Percentiles rank a stretch among this genome's conserved stretches.
Conservation (phyloP, 2,329 filamentous ascomycete species). For the Epichloe sp. region DNA sequence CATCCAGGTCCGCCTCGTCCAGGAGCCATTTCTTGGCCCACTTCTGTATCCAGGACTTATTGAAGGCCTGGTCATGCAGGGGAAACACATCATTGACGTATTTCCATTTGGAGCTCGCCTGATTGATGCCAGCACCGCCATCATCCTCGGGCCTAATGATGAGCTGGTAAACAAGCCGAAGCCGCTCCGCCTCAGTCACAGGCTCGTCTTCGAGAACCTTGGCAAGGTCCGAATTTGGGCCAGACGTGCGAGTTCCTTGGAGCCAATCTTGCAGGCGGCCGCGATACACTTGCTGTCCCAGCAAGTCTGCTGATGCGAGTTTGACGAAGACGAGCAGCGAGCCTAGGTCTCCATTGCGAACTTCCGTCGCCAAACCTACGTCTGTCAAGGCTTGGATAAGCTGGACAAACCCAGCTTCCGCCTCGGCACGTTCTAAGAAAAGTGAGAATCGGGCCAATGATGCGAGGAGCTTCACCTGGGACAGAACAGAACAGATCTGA, state of each 20-base stretch:
- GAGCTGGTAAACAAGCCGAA: constrained; percentile 77
- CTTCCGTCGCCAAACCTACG: constrained; percentile 78
- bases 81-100: constrained; percentile 64
- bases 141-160: constrained; percentile 61
- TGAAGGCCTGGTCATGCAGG: constrained; percentile 64
- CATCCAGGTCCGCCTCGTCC: constrained; percentile 52
- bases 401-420: constrained; percentile 62
- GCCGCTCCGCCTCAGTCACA: constrained; percentile 74
- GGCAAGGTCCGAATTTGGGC: constrained; percentile 60
- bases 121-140: constrained; percentile 67
- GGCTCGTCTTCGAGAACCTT: constrained; percentile 59
- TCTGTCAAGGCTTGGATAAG: constrained; percentile 62
- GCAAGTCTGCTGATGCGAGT: constrained; percentile 59
- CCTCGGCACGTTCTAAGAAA: constrained; percentile 49
- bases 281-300: constrained; percentile 72
- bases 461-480: neutral
- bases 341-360: constrained; percentile 62
- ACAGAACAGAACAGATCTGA: neutral
- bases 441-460: neutral
- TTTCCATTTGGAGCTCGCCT: constrained; percentile 56
- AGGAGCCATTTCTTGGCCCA: constrained; percentile 62
- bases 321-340: constrained; percentile 75
- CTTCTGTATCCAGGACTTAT: constrained; percentile 60
- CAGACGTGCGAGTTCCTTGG: constrained; percentile 66
- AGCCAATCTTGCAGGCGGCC: constrained; percentile 90